Base-by-base conservation (phyloP, 495 filamentous ascomycete genomes). In the Aspergillus baeticus region DNA sequence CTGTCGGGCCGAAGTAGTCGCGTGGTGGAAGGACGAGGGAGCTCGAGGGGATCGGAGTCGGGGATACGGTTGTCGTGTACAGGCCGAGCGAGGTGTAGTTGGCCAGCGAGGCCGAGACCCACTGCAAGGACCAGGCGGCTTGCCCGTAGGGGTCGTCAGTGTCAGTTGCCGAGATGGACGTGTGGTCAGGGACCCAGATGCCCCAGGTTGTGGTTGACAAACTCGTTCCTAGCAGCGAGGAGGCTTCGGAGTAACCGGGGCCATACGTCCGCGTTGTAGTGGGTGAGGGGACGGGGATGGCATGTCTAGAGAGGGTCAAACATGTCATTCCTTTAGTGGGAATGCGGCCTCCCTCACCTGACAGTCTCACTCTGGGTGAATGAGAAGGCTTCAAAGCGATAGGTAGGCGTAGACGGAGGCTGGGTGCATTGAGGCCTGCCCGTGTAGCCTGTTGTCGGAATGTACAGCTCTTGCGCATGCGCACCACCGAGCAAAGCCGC, bases 121-220 rank as follows among this genome's bases (percentile, higher is more conserved):
- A 74, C 48, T 68, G 65, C 1, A 66, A 68, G 10, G 64, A 67
- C 64, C 68, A 74, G 4, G 71, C 69, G 26, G 66, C 64, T 58
- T 72, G 71, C 14, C 68, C 71, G 45, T 72, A 71, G 7, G 57
- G 58, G 31, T 68, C 69, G 10, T 46, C 48, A 0, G 57, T 61
- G 44, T 71, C 69, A 15, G 65, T 71, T 6, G 67, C 69, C 38
- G 51, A 62, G 42, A 71, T 64, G 0, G 18, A 21, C 0, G 69
- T 66, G 17, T 66, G 26, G 3, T 51, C 60, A 14, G 69, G 69
- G 22, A 69, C 14, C 69, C 69, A 71, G 22, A 51, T 68, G 1
- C 69, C 69, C 69, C 69, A 71, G 7, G 65, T 69, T 3, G 69
- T 49, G 1, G 45, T 49, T 6, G 45, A 49, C 2, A 35, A 13